Evolutionary conservation across 495 filamentous ascomycete species (phyloP).

Genomic region (Pseudotulostoma volvatum): DNA sequence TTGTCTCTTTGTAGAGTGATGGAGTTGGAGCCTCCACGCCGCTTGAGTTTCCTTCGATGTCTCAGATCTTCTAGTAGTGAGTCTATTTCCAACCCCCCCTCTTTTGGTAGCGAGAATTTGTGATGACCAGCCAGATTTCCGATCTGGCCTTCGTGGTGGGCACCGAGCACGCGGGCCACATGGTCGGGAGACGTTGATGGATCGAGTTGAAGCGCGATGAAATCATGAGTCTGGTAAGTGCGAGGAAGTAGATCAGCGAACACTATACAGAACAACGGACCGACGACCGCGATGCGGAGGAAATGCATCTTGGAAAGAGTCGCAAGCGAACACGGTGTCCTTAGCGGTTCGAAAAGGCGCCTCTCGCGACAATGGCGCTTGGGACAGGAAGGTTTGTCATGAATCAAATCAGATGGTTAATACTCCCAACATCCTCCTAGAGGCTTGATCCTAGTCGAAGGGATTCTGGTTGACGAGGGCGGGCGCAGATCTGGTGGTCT

Average conservation of each 20-base stretch:
- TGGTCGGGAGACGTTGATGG: conserved; percentile 44
- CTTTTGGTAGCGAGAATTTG: conserved; percentile 56
- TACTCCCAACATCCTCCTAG: too few species aligned
- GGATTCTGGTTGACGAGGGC: too few species aligned
- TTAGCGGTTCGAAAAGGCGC: too few species aligned
- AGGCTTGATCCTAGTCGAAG: too few species aligned
- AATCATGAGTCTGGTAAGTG: conserved; percentile 61
- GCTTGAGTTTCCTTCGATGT: conserved; percentile 30
- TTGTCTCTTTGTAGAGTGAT: conserved; percentile 32
- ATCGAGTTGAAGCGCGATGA: conserved; percentile 76
- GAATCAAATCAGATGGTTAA: too few species aligned
- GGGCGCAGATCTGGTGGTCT: too few species aligned
- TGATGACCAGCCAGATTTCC: conserved; percentile 72
- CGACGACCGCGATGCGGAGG: conserved; percentile 21
- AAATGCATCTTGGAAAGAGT: conserved; percentile 20
- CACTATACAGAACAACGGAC: conserved; percentile 17
- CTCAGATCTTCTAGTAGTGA: conserved; percentile 41
- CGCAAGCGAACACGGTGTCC: background rate
- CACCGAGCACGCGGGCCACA: conserved; percentile 56
- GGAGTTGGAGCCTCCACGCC: conserved; percentile 34
- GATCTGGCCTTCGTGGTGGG: conserved; percentile 68
- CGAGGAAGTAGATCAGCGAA: conserved; percentile 32
- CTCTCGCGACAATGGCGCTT: too few species aligned
- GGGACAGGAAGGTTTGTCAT: too few species aligned
- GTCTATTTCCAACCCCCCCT: conserved; percentile 38